Evolutionary conservation across 2,329 filamentous ascomycete genomes (phyloP), one percentile per base, ranked within the genome.

Genomic region (Cercospora canescens): DNA sequence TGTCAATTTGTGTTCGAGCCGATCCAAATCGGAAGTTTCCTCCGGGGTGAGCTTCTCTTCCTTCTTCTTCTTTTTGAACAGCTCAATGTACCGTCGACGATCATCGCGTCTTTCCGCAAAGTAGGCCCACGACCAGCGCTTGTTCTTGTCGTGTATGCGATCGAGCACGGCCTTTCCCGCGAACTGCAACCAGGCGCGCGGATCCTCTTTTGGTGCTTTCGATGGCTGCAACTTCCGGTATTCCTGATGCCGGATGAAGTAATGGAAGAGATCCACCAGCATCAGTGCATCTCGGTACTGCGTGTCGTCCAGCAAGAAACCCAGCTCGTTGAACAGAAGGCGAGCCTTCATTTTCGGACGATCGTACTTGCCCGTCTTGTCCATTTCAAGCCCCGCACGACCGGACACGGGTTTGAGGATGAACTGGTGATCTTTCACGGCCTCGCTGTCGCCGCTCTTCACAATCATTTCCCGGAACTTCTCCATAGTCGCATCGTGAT

Each of bases 191-290:
- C 95, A 99, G 0, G 94, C 95, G 39, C 88, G 87, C 14, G 95
- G 94, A 72, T 98, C 92, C 77, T 98, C 92, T 76, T 93, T 96
- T 0, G 93, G 91, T 0, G 87, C 86, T 65, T 89, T 89, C 76
- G 96, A 95, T 4, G 95, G 95, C 73, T 97, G 93, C 65, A 93
- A 84, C 73, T 91, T 94, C 77, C 96, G 96, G 82, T 98, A 97
- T 77, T 99, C 94, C 78, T 98, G 95, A 71, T 99, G 95, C 34
- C 94, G 90, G 72, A 97, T 91, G 78, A 98, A 99, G 80, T 97
- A 98, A 79, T 99, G 95, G 82, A 99, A 99, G 2, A 98, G 84
- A 76, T 99, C 95, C 1, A 98, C 91, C 83, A 99, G 91, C 95
- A 99, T 99, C 65, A 99, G 82, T 5, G 91, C 93, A 80, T 99